Percentiles rank a stretch among this genome's conserved stretches.
phyloP scores from a whole-genome alignment of 2,329 filamentous ascomycete species.

The Pseudopithomyces maydicus region DNA sequence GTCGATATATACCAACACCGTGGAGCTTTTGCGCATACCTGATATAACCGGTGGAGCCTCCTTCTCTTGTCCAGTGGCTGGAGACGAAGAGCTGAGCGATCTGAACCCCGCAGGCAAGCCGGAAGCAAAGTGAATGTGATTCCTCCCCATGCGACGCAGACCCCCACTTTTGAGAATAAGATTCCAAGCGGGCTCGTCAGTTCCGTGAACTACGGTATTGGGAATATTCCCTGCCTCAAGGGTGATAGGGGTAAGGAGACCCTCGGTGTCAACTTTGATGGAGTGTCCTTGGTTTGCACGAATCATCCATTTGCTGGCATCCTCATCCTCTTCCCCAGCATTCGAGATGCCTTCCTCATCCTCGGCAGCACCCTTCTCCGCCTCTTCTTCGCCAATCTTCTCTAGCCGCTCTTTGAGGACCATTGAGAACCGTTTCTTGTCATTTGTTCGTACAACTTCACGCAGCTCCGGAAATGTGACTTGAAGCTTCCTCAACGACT shows the following conservation, averaged over 20 bases:
- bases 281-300: conserved; percentile 95
- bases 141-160: conserved; percentile 78
- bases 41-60: conserved; percentile 65
- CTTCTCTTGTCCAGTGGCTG: not conserved
- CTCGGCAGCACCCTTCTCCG: conserved; percentile 12
- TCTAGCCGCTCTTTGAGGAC: conserved; percentile 55
- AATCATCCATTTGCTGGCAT: conserved; percentile 72
- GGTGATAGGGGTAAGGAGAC: conserved; percentile 70
- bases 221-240: conserved; percentile 63
- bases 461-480: conserved; percentile 78
- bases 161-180: conserved; percentile 77
- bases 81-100: not conserved
- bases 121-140: conserved; percentile 87
- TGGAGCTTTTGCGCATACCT: conserved; percentile 71
- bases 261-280: conserved; percentile 74
- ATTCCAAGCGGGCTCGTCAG: conserved; percentile 80
- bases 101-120: conserved; percentile 64
- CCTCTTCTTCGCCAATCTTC: conserved; percentile 7
- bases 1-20: conserved; percentile 77
- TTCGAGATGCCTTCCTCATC: conserved; percentile 55
- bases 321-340: conserved; percentile 7
- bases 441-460: conserved; percentile 71
- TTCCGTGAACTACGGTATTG: conserved; percentile 78
- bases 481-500: conserved; percentile 68
- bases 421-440: conserved; percentile 90